Base-by-base conservation (phyloP, 164 flowering plant genomes). In the Vitis riparia region DNA sequence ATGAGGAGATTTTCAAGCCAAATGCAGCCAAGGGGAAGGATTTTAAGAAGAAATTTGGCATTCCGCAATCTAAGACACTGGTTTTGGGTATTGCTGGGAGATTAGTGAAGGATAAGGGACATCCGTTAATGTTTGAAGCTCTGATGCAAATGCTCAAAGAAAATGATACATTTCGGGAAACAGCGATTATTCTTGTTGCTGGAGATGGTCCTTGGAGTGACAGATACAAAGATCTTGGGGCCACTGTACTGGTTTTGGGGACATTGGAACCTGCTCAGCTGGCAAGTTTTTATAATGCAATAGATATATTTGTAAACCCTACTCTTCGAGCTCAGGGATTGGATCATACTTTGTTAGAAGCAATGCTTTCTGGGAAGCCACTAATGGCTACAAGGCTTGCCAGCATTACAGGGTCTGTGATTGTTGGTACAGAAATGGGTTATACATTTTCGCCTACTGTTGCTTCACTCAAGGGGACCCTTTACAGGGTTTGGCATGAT, bases 151-250 rank as follows among this genome's bases (percentile, higher is more conserved):
- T 90, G 19, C 67, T 89, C 59, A 32, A 7, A 9, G 89, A 87
- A 62, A 79, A 82, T 15, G 71, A 68, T 6, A 67, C 59, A 14
- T 86, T 82, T 50, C 62, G 68, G 62, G 73, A 67, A 37, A 69
- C 62, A 48, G 78, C 77, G 16, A 64, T 77, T 53, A 75, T 86
- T 68, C 79, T 90, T 11, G 86, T 92, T n/a, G 95, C 92, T 9
- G 95, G 97, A 49, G 83, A 85, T 76, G 97, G 95, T 58, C 95
- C 97, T 13, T 89, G 97, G 92, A 84, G 85, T 47, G 72, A 49
- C 29, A 76, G 88, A 68, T 90, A 87, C 69, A 81, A 74, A 78
- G 89, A 83, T 8, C 84, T 90, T 3, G 89, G 95, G 1, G 14
- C 83, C 2, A 86, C 84, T 67, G 37, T 86, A 11, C 64, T 81